phyloP scores from a whole-genome alignment of 2,329 filamentous ascomycete genomes.

The Ceratocystis albifundus region DNA sequence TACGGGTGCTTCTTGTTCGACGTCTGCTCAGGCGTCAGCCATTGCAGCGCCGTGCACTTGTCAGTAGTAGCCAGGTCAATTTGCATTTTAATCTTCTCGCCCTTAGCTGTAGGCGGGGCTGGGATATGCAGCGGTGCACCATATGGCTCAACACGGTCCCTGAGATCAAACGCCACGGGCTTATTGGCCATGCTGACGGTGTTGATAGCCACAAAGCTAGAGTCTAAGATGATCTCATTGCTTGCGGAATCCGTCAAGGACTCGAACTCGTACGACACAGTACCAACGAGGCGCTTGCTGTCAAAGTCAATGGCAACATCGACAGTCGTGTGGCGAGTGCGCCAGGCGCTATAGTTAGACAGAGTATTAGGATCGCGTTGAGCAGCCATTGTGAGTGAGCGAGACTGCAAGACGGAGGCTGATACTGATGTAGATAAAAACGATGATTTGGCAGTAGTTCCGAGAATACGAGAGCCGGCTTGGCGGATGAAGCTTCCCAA shows the following conservation, averaged over 20 bases:
- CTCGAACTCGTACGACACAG: conserved; percentile 63
- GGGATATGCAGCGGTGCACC: conserved; percentile 58
- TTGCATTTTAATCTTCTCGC: conserved; percentile 44
- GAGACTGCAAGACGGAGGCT: background rate
- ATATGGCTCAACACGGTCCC: conserved; percentile 59
- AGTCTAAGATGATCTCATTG: conserved; percentile 74
- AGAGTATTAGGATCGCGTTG: conserved; percentile 75
- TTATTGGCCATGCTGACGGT: conserved; percentile 58
- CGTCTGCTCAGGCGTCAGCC: conserved; percentile 87
- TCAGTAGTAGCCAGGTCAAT: conserved; percentile 72
- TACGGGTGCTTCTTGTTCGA: conserved; percentile 93
- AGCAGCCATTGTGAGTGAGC: conserved; percentile 19
- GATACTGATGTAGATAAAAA: background rate
- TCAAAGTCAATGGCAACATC: conserved; percentile 77
- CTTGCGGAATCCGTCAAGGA: conserved; percentile 62
- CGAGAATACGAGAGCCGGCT: conserved; percentile 19
- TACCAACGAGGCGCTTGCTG: conserved; percentile 62
- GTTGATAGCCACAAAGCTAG: conserved; percentile 66
- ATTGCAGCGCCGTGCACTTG: conserved; percentile 84
- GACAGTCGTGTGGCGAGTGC: conserved; percentile 70
- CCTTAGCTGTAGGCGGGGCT: conserved; percentile 42
- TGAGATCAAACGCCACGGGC: conserved; percentile 55
- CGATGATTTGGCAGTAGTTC: conserved; percentile 1
- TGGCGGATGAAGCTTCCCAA: conserved; percentile 19
- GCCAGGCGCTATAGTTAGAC: conserved; percentile 83